Percentiles rank a stretch among this genome's conserved stretches.
Evolutionary conservation across 306 rosid species (phyloP).

Genomic region (Delonix regia): DNA sequence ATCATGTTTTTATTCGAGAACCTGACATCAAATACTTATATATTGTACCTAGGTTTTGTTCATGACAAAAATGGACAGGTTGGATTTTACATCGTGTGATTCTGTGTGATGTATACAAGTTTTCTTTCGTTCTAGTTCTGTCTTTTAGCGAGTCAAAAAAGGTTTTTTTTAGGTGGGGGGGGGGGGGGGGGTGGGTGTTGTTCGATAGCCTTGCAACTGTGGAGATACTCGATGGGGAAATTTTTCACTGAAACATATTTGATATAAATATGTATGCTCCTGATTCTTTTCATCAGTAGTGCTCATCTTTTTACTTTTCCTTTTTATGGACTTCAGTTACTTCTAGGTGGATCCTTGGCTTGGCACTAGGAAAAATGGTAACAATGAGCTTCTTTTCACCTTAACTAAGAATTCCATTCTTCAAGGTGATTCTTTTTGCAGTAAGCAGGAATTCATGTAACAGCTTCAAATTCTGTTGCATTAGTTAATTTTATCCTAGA

Average conservation of each 20-base stretch:
- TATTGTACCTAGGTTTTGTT: neutral
- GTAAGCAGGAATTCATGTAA: neutral
- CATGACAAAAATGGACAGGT: conserved; percentile 25
- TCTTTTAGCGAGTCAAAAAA: too few relatives aligned
- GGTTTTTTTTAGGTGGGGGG: too few relatives aligned
- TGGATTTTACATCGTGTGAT: conserved; percentile 36
- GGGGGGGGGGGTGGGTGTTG: conserved; percentile 36
- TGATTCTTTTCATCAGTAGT: conserved; percentile 36
- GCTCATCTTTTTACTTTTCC: conserved; percentile 12
- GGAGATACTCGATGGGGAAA: conserved; percentile 44
- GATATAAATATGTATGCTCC: conserved; percentile 30
- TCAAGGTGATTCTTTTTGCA: neutral
- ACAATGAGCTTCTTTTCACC: neutral
- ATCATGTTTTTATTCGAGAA: neutral
- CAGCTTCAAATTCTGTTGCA: neutral
- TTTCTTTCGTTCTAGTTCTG: conserved; percentile 38
- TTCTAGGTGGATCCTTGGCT: neutral
- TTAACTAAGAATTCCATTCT: neutral
- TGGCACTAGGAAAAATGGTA: neutral
- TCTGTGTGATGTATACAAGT: conserved; percentile 50
- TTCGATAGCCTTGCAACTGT: conserved; percentile 46
- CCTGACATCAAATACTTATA: neutral
- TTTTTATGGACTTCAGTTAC: neutral
- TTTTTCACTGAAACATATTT: conserved; percentile 46
- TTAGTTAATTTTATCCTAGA: neutral